Percentiles rank a stretch among this genome's conserved stretches.
Evolutionary conservation across 176 grass and related monocot genomes (phyloP).

Genomic region (Tillandsia leiboldiana): DNA sequence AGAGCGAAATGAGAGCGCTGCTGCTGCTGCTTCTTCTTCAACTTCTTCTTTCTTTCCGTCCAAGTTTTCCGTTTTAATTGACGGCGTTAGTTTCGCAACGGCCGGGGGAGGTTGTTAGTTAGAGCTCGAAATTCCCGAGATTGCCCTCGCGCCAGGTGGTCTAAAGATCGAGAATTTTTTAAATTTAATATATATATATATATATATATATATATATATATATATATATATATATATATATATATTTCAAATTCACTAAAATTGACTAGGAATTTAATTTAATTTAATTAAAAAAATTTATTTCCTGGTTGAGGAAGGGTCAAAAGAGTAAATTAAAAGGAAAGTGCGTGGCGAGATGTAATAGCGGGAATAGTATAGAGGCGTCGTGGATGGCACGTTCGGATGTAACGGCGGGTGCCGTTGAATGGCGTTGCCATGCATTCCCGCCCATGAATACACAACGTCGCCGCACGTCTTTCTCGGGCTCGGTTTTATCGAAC

Average conservation of each 20-base stretch:
- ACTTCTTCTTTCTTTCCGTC: neutral
- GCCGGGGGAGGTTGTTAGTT: neutral
- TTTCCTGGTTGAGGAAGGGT: neutral
- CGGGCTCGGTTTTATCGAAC: neutral
- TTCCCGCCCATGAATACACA: neutral
- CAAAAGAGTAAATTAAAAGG: neutral
- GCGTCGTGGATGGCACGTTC: neutral
- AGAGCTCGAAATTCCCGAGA: too few species aligned
- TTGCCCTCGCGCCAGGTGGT: too few species aligned
- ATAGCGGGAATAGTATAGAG: neutral
- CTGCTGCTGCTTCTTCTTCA: too few species aligned
- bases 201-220: too few species aligned
- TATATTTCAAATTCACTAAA: too few species aligned
- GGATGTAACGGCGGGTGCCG: neutral
- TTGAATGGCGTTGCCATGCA: neutral
- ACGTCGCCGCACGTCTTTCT: neutral
- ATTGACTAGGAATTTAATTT: too few species aligned
- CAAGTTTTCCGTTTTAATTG: neutral
- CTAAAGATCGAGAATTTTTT: too few species aligned
- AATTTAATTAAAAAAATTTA: neutral
- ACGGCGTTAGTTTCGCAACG: slow-evolving; percentile 1
- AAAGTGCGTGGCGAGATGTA: neutral
- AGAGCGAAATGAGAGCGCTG: neutral
- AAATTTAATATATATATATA: too few species aligned
- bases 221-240: too few species aligned